Evolutionary conservation across 345 rosid genomes (phyloP).

Genomic region (Erysimum cheiranthoides): DNA sequence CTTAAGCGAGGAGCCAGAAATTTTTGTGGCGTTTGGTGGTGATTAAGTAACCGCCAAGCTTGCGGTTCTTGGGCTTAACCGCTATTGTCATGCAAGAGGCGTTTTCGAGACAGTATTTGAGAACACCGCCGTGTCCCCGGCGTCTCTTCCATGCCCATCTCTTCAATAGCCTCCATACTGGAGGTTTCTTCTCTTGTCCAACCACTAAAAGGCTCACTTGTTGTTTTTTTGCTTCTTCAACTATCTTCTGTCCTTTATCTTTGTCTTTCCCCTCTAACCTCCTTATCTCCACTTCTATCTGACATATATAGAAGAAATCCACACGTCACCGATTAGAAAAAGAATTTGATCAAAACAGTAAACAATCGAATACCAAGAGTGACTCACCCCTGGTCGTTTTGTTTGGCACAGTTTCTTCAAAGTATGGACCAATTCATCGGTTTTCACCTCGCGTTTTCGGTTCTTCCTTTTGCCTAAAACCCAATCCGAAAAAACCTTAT

Average conservation of each 20-base stretch:
- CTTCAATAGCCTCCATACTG: slow-evolving; percentile 61
- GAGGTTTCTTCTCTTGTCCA: slow-evolving; percentile 73
- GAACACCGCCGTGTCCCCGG: slow-evolving; percentile 47
- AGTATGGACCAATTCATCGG: slow-evolving; percentile 56
- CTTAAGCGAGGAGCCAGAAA: slow-evolving; percentile 91
- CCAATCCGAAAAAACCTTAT: not conserved
- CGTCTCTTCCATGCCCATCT: slow-evolving; percentile 60
- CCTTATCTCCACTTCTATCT: slow-evolving; percentile 70
- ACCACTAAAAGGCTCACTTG: slow-evolving; percentile 67
- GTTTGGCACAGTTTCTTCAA: slow-evolving; percentile 67
- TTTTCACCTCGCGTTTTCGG: slow-evolving; percentile 53
- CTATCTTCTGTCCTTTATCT: slow-evolving; percentile 70
- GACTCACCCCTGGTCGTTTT: slow-evolving; percentile 76
- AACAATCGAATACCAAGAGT: not conserved
- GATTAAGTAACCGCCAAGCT: slow-evolving; percentile 85
- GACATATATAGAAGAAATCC: slow-evolving; percentile 14
- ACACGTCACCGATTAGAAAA: not conserved
- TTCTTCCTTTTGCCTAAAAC: slow-evolving; percentile 47
- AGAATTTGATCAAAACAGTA: not conserved
- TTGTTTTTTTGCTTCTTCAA: slow-evolving; percentile 76
- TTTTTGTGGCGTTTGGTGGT: slow-evolving; percentile 91
- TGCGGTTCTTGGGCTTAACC: slow-evolving; percentile 75
- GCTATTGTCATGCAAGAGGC: slow-evolving; percentile 90
- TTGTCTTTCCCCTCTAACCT: slow-evolving; percentile 61
- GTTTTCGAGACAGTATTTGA: slow-evolving; percentile 77